Percentiles rank a stretch among this genome's conserved stretches.
Evolutionary conservation across 176 grass and related monocot genomes (phyloP).

Genomic region (Oryza punctata): DNA sequence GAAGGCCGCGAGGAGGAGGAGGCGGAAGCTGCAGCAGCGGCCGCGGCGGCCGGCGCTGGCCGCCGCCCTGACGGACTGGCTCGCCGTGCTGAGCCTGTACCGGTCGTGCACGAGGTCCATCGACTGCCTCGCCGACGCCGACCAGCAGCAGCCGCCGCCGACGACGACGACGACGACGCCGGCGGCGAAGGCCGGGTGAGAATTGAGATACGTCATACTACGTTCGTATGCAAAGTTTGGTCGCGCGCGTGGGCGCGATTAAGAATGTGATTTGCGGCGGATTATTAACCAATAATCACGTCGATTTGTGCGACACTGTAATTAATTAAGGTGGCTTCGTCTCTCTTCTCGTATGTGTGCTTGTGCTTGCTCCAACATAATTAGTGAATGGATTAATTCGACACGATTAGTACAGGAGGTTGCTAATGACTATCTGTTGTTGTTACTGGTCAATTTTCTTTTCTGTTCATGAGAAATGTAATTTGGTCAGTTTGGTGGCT

Average conservation of each 20-base stretch:
- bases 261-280: conserved; percentile 30
- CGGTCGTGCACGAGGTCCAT: conserved; percentile 48
- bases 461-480: background rate
- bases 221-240: background rate
- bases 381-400: conserved; percentile 9
- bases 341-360: background rate
- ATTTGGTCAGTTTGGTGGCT: background rate
- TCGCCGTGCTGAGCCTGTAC: conserved; percentile 55
- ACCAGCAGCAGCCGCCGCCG: background rate
- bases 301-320: conserved; percentile 36
- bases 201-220: background rate
- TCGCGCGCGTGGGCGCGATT: background rate
- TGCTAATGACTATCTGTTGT: background rate
- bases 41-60: conserved; percentile 34
- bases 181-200: conserved; percentile 14
- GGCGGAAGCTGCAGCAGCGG: background rate
- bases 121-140: conserved; percentile 40
- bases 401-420: background rate
- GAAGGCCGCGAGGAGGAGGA: conserved; percentile 9
- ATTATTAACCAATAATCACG: conserved; percentile 6
- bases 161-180: background rate
- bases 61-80: conserved; percentile 38
- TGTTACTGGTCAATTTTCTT: background rate
- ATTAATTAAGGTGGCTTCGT: conserved; percentile 43
- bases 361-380: conserved; percentile 30